Conservation (phyloP, 1,284 basidiomycete species). For the Melanopsichium pennsylvanicum region DNA sequence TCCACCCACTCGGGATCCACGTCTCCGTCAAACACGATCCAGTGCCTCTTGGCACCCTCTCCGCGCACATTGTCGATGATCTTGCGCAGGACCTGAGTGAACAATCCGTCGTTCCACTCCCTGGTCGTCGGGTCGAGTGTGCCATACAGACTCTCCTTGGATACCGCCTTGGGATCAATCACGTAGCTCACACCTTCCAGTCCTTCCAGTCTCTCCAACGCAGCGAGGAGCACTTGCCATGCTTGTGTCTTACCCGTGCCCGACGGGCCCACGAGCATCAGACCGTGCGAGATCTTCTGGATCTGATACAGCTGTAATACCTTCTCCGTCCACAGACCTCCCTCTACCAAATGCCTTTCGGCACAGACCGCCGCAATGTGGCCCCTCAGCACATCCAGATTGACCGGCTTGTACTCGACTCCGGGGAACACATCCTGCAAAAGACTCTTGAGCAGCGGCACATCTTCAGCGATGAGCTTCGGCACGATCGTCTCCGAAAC, state of each 20-base stretch:
- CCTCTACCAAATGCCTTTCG: constrained; percentile 83
- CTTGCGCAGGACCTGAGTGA: constrained; percentile 95
- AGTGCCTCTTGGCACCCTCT: constrained; percentile 94
- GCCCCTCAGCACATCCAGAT: constrained; percentile 82
- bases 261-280: constrained; percentile 99
- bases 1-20: constrained; percentile 99
- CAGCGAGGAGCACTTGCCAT: constrained; percentile 91
- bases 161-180: constrained; percentile 98
- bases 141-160: constrained; percentile 97
- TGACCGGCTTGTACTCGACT: constrained; percentile 86
- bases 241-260: constrained; percentile 97
- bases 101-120: constrained; percentile 99
- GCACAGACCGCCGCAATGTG: constrained; percentile 87
- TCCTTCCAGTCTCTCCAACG: constrained; percentile 89
- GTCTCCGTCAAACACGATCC: constrained; percentile 99
- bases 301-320: constrained; percentile 98
- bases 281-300: constrained; percentile 97
- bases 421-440: constrained; percentile 98
- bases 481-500: constrained; percentile 99
- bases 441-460: constrained; percentile 89
- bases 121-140: constrained; percentile 96
- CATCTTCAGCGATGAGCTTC: constrained; percentile 96
- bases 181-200: constrained; percentile 92
- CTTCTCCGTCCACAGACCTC: constrained; percentile 92
- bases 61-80: constrained; percentile 98